Percentiles rank a stretch among this genome's conserved stretches.
Evolutionary conservation across 2,329 filamentous ascomycete species (phyloP).

Genomic region (Tolypocladium album): DNA sequence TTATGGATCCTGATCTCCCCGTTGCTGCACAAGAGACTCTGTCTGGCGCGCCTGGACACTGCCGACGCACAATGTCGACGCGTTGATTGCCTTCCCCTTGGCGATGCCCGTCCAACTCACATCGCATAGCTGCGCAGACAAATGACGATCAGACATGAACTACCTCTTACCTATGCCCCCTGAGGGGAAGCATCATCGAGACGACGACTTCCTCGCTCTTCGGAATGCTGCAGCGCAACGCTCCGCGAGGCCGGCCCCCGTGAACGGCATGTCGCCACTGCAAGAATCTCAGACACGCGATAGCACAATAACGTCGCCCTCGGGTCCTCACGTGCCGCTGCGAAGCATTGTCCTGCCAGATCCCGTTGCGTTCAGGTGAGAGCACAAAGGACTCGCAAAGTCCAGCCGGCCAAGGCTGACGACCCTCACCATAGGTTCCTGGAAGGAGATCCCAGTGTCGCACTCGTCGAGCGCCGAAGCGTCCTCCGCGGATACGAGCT

Average conservation of each 20-base stretch:
- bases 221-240: neutral
- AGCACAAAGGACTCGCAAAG: conserved; percentile 4
- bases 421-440: conserved; percentile 47
- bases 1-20: neutral
- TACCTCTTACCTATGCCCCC: conserved; percentile 2
- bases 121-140: neutral
- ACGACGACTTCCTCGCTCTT: conserved; percentile 2
- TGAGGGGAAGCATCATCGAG: conserved; percentile 4
- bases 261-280: conserved; percentile 1
- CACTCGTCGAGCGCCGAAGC: conserved; percentile 60
- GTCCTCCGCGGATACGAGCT: conserved; percentile 76
- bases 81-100: neutral
- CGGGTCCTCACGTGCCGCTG: conserved; percentile 17
- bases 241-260: neutral
- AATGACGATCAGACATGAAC: conserved; percentile 6
- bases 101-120: conserved; percentile 1
- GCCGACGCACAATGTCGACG: neutral
- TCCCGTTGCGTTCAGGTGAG: conserved; percentile 44
- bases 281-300: conserved; percentile 4
- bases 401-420: neutral
- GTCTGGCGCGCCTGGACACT: neutral
- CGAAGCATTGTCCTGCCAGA: conserved; percentile 47
- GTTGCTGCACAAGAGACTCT: neutral
- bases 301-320: conserved; percentile 3
- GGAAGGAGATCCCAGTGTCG: conserved; percentile 70